These are phyloP conservation scores for Fusarium luffae DNA, from an alignment of 2,329 filamentous ascomycete genomes.

Conservation along the genomic window DNA sequence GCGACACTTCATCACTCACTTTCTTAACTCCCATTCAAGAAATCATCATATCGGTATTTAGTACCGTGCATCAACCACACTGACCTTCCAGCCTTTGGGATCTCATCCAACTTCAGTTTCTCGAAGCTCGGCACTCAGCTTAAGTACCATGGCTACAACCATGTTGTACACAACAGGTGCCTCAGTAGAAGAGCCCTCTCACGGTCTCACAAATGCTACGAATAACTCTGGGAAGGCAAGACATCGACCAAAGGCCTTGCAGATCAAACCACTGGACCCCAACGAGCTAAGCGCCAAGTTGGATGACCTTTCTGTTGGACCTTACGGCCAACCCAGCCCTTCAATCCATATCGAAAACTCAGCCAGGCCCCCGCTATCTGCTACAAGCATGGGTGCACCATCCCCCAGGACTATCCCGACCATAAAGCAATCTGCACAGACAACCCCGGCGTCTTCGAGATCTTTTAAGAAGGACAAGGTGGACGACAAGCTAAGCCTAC, in stretches of 20 bases:
- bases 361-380: constrained; percentile 16
- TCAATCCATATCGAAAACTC: constrained; percentile 48
- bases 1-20: not conserved
- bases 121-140: not conserved
- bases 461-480: constrained; percentile 20
- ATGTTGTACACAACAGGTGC: constrained; percentile 37
- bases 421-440: constrained; percentile 2
- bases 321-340: constrained; percentile 49
- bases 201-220: constrained; percentile 16
- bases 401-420: constrained; percentile 21
- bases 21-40: not conserved
- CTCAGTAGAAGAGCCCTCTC: constrained; percentile 26
- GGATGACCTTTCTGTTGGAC: constrained; percentile 61
- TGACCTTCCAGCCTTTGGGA: constrained; percentile 7
- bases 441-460: constrained; percentile 10
- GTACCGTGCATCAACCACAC: not conserved
- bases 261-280: constrained; percentile 59
- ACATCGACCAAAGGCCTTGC: constrained; percentile 40
- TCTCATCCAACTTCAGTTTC: not conserved
- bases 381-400: constrained; percentile 8
- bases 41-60: not conserved
- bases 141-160: constrained; percentile 32
- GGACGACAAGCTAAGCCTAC: constrained; percentile 10
- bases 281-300: constrained; percentile 66
- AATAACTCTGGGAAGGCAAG: constrained; percentile 29